Percentiles rank a stretch among this genome's conserved stretches.
phyloP scores from a whole-genome alignment of 352 stramenopile genomes.

The Pythium sp. region DNA sequence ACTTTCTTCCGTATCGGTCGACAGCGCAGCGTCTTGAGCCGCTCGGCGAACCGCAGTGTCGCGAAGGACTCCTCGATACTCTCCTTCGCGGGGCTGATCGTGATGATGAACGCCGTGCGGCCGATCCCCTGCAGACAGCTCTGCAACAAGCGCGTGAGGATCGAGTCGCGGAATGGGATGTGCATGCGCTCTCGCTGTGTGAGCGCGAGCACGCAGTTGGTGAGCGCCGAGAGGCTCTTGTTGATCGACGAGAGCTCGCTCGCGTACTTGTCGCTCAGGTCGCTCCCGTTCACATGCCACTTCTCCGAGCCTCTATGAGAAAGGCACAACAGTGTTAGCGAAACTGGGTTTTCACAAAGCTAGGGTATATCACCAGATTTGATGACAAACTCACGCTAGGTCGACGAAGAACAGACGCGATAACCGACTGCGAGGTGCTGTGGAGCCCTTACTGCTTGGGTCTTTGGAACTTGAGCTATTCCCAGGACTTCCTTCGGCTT shows the following conservation, averaged over 20 bases:
- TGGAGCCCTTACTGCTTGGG: background rate
- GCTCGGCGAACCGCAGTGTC: conserved; percentile 68
- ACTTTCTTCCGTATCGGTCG: conserved; percentile 47
- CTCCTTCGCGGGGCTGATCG: conserved; percentile 48
- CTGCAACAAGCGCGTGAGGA: conserved; percentile 68
- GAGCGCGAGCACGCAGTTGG: conserved; percentile 73
- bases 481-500: background rate
- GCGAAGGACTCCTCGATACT: conserved; percentile 68
- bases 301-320: conserved; percentile 59
- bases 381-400: conserved; percentile 35
- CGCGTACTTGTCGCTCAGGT: conserved; percentile 59
- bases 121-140: conserved; percentile 54
- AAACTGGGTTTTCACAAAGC: background rate
- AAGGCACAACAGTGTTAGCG: background rate
- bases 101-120: conserved; percentile 63
- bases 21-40: conserved; percentile 56
- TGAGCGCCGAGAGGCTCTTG: conserved; percentile 70
- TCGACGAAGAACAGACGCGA: conserved; percentile 74
- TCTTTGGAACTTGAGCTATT: conserved; percentile 5
- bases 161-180: conserved; percentile 64
- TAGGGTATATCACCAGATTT: background rate
- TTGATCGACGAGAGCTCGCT: conserved; percentile 66
- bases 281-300: conserved; percentile 55
- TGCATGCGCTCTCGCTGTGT: conserved; percentile 53
- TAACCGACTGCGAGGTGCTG: conserved; percentile 34